Percentiles rank a stretch among this genome's conserved stretches.
These are phyloP conservation scores for Dianthus caryophyllus DNA, from an alignment of 148 eudicot genomes.

Conservation along the genomic window DNA sequence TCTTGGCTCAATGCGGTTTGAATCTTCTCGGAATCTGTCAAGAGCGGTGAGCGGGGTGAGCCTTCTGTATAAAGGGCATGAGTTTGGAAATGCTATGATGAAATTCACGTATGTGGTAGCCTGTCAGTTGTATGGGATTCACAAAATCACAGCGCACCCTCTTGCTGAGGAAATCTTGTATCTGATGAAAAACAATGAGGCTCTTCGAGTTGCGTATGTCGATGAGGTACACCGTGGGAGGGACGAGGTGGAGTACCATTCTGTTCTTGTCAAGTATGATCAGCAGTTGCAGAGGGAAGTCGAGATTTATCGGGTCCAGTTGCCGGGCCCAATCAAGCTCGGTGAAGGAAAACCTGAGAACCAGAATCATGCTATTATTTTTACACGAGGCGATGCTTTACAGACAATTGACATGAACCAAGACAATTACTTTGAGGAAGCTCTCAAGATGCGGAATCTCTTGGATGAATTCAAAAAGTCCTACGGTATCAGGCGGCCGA, in stretches of 20 bases:
- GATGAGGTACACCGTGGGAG: slow-evolving; percentile 63
- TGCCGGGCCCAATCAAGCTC: slow-evolving; percentile 84
- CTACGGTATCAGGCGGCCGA: slow-evolving; percentile 74
- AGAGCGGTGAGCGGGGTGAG: slow-evolving; percentile 59
- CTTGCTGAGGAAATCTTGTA: slow-evolving; percentile 83
- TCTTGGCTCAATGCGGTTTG: slow-evolving; percentile 19
- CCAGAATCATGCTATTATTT: slow-evolving; percentile 91
- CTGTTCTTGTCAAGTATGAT: slow-evolving; percentile 91
- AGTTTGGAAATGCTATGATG: slow-evolving; percentile 75
- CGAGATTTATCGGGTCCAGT: slow-evolving; percentile 72
- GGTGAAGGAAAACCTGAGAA: slow-evolving; percentile 98
- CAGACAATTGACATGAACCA: slow-evolving; percentile 98
- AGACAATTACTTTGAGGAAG: slow-evolving; percentile 86
- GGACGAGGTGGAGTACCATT: slow-evolving; percentile 60
- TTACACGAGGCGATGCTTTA: slow-evolving; percentile 90
- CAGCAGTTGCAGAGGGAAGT: slow-evolving; percentile 64
- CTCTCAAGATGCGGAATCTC: slow-evolving; percentile 86
- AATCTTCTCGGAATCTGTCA: slow-evolving; percentile 38
- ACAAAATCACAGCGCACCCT: slow-evolving; percentile 58
- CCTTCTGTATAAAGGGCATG: slow-evolving; percentile 57
- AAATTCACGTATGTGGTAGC: slow-evolving; percentile 86
- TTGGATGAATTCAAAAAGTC: slow-evolving; percentile 69
- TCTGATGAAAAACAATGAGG: slow-evolving; percentile 83
- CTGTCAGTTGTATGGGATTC: slow-evolving; percentile 82
- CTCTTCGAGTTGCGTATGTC: slow-evolving; percentile 94